A percentile compares a stretch with the other conserved stretches of the same genome.
Conservation (phyloP, 148 eudicot genomes). For the Rhododendron vialii region DNA sequence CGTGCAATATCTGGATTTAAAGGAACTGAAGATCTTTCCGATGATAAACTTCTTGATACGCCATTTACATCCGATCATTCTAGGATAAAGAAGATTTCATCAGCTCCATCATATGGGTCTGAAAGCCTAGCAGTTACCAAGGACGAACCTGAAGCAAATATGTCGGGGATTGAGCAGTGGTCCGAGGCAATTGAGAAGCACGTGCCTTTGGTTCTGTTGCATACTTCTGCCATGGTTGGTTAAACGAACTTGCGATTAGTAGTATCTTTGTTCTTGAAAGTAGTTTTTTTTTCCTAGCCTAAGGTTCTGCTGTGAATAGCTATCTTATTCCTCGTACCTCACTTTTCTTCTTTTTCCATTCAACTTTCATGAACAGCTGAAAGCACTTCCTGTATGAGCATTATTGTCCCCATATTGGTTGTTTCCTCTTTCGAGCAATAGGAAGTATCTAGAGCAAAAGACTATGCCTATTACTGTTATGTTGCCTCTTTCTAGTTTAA, state of each 20-base stretch:
- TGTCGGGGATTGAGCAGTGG: slow-evolving; percentile 61
- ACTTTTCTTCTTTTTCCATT: background rate
- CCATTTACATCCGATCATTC: slow-evolving; percentile 77
- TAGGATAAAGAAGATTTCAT: slow-evolving; percentile 81
- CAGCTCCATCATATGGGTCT: slow-evolving; percentile 75
- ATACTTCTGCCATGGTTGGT: slow-evolving; percentile 77
- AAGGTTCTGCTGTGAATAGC: background rate
- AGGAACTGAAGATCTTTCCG: slow-evolving; percentile 89
- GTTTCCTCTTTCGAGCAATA: background rate
- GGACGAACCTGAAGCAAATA: slow-evolving; percentile 28
- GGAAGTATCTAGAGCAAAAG: background rate
- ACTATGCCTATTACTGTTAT: background rate
- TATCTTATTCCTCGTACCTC: background rate
- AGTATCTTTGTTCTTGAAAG: background rate
- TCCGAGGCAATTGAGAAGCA: slow-evolving; percentile 64
- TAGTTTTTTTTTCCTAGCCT: background rate
- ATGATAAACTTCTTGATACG: slow-evolving; percentile 57
- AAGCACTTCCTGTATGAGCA: background rate
- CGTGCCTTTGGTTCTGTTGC: slow-evolving; percentile 51
- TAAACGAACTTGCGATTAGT: background rate
- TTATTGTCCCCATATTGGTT: background rate
- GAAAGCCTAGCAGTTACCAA: slow-evolving; percentile 26
- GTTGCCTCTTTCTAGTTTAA: background rate
- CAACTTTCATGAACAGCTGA: background rate
- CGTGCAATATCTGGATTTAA: slow-evolving; percentile 97